Evolutionary conservation across 805 yeast species (phyloP).

Genomic region (Candida suzukii): DNA sequence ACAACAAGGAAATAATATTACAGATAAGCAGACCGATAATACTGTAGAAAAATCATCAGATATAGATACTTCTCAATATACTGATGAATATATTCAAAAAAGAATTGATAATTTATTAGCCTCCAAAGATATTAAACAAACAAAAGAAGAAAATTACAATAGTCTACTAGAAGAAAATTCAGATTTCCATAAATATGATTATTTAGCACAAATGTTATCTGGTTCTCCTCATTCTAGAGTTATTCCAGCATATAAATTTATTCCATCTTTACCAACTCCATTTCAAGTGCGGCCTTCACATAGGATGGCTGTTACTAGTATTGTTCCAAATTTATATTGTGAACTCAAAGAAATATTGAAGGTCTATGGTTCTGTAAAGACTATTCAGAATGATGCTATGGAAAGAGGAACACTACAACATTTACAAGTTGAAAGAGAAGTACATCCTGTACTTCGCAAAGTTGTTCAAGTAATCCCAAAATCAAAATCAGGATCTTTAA

Average conservation of each 20-base stretch:
- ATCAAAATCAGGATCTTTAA: too few species aligned
- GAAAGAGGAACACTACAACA: slow-evolving; percentile 42
- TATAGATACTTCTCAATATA: too few species aligned
- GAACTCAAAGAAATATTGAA: slow-evolving; percentile 52
- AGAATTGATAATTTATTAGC: too few species aligned
- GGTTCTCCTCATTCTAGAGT: neutral
- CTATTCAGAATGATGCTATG: slow-evolving; percentile 33
- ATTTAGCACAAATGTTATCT: neutral
- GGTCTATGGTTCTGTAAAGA: slow-evolving; percentile 33
- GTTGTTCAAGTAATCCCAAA: neutral
- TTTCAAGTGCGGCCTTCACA: slow-evolving; percentile 6
- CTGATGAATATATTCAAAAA: too few species aligned
- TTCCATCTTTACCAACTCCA: slow-evolving; percentile 11
- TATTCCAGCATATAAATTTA: slow-evolving; percentile 14
- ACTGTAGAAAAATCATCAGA: too few species aligned
- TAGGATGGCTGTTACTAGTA: slow-evolving; percentile 51
- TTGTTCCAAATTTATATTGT: slow-evolving; percentile 61
- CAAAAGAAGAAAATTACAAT: too few species aligned
- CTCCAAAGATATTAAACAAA: too few species aligned
- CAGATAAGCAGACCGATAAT: too few species aligned
- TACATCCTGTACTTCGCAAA: slow-evolving; percentile 29
- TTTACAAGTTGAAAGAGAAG: slow-evolving; percentile 34
- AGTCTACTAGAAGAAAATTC: too few species aligned
- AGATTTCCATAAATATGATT: slow-evolving; percentile 2
- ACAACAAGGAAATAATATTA: too few species aligned